Base-by-base conservation (phyloP, 192 early-diverging fungal genomes). In the Phycomyces nitens region DNA sequence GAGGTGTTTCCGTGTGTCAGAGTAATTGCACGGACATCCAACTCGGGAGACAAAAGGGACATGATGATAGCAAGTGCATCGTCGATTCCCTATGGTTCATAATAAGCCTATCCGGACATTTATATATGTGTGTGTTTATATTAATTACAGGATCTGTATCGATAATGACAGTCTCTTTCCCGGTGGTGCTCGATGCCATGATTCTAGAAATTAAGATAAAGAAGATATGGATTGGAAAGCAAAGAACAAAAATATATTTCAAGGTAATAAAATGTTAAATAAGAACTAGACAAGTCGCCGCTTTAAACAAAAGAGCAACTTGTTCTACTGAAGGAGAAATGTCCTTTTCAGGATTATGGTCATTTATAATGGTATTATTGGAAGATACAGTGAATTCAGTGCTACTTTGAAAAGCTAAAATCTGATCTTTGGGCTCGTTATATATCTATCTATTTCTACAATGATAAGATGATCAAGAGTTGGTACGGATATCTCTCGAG, bases 41-140 rank as follows among this genome's bases (percentile, higher is more conserved):
- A 44, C 43, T 74, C 73, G 38, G 71, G 71, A 4, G 80, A 74
- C n/a, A 64, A 69, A 54, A 78, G 68, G 22, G 77, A 74, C 64
- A 78, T 59, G 22, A 78, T 58, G 59, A 78, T 71, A 38, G 80
- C 80, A 21, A 82, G 49, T 53, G 72, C 73, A 64, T 82, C 80
- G 50, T 82, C 80, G 21, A 82, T 77, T 22, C 58, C 68, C 68
- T 69, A 38, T 8, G 5, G 2, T n/a, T 1, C 23, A 24, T 4
- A 20, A 20, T 14, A 8, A 10, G 0, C 50, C 47, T 61, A 3
- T 34, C 34, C 23, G 7, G 1, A 15, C 21, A 55, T 15, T 1
- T 5, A 18, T 16, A 1, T 12, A 20, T 51, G 23, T 34, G 7
- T 26, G 20, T 27, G 0, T 9, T 22, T 14, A 47, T n/a, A 18